A percentile compares a stretch with the other conserved stretches of the same genome.
Evolutionary conservation across 306 rosid species (phyloP).

Genomic region (Sindora glabra): DNA sequence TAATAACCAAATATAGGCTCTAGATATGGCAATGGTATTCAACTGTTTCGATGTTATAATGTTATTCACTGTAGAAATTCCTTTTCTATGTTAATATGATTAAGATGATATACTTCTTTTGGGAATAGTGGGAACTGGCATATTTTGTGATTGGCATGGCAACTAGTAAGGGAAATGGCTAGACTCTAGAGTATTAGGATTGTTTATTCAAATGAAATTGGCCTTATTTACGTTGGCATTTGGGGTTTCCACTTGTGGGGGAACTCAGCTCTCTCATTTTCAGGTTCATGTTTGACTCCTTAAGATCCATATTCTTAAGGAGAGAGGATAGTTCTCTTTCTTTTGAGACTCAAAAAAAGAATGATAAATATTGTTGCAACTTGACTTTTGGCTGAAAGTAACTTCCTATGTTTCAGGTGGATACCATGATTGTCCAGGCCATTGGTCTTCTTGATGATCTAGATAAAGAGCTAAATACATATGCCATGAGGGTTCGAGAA

Average conservation of each 20-base stretch:
- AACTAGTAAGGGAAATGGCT: not conserved
- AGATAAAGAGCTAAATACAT: constrained; percentile 57
- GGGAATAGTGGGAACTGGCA: not conserved
- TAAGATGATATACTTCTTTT: not conserved
- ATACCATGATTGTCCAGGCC: constrained; percentile 64
- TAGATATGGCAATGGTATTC: too few relatives aligned
- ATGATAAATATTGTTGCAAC: not conserved
- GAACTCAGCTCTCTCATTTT: too few relatives aligned
- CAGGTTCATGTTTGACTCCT: too few relatives aligned
- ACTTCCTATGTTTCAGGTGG: constrained; percentile 34
- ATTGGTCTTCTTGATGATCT: constrained; percentile 68
- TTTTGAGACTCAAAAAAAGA: too few relatives aligned
- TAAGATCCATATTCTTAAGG: too few relatives aligned
- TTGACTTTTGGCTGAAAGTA: not conserved
- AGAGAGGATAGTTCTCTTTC: too few relatives aligned
- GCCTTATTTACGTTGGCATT: too few relatives aligned
- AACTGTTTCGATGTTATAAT: not conserved
- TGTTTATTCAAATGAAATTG: too few relatives aligned
- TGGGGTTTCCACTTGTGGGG: too few relatives aligned
- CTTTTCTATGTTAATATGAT: too few relatives aligned
- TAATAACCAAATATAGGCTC: not conserved
- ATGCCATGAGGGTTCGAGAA: constrained; percentile 65
- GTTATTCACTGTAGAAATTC: not conserved
- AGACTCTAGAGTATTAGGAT: too few relatives aligned
- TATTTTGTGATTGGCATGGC: too few relatives aligned